Conservation (phyloP, 768 basidiomycete genomes). For the Tricholoma matsutake region DNA sequence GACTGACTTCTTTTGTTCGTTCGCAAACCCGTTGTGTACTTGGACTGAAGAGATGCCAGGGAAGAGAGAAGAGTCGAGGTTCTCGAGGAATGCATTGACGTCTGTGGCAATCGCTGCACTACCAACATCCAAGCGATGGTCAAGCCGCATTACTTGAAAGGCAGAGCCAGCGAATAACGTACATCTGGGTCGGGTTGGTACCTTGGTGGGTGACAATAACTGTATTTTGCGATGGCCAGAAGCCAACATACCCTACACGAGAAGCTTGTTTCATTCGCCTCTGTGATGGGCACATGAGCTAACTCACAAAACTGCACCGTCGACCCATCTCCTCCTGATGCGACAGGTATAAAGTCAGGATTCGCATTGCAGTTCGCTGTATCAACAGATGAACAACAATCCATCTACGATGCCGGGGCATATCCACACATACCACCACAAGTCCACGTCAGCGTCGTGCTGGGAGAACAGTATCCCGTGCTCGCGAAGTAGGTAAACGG, state of each 20-base stretch:
- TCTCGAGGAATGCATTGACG: conserved; percentile 26
- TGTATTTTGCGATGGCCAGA: conserved; percentile 27
- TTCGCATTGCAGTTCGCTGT: conserved; percentile 40
- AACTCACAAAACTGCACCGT: conserved; percentile 35
- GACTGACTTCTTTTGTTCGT: conserved; percentile 38
- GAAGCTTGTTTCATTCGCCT: not conserved
- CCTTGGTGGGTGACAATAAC: conserved; percentile 46
- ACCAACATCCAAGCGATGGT: too few species aligned
- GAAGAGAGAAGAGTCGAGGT: conserved; percentile 38
- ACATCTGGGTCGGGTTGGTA: conserved; percentile 35
- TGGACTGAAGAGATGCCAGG: conserved; percentile 43
- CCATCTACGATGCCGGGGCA: not conserved
- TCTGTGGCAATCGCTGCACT: conserved; percentile 41
- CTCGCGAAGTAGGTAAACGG: conserved; percentile 43
- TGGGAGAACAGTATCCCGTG: not conserved
- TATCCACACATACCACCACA: not conserved
- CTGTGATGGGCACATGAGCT: not conserved
- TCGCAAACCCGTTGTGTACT: conserved; percentile 44
- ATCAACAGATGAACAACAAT: not conserved
- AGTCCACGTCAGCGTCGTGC: not conserved
- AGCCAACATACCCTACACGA: conserved; percentile 24
- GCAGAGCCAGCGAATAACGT: not conserved
- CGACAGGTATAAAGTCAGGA: conserved; percentile 38
- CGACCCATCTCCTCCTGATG: conserved; percentile 43
- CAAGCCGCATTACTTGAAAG: not conserved